Conservation (phyloP, 2,329 filamentous ascomycete genomes). For the Colletotrichum higginsianum region DNA sequence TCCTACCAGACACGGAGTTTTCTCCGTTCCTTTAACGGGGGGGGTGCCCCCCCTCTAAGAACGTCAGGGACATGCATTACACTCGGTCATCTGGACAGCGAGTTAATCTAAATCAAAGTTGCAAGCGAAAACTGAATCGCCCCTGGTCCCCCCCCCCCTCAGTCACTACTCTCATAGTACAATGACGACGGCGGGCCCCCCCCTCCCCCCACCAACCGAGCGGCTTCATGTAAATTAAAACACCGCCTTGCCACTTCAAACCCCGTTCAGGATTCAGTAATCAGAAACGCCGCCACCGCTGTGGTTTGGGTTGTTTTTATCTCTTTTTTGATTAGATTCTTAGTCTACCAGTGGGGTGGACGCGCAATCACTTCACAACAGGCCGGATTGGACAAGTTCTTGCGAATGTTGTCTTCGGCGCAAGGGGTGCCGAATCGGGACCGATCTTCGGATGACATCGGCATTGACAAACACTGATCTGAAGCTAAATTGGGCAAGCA, state of each 20-base stretch:
- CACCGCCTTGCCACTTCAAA: not conserved
- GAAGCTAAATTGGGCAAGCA: not conserved
- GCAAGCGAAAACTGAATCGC: not conserved
- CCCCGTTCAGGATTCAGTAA: not conserved
- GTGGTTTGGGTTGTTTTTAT: no score
- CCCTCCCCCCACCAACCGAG: not conserved
- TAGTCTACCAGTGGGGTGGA: not conserved
- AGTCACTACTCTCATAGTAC: no score
- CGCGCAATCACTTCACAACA: slow-evolving; percentile 22
- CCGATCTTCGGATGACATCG: not conserved
- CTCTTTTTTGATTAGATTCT: not conserved
- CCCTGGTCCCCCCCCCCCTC: not conserved
- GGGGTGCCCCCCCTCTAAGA: no score
- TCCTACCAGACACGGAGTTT: no score
- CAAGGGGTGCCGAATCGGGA: slow-evolving; percentile 8
- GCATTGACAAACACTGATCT: not conserved
- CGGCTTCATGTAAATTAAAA: slow-evolving; percentile 9
- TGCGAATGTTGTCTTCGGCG: not conserved
- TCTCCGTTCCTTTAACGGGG: no score
- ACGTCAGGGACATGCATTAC: no score
- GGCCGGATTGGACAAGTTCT: not conserved
- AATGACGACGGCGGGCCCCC: not conserved
- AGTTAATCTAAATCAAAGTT: slow-evolving; percentile 22
- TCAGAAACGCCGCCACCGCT: no score
- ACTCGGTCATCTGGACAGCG: not conserved